A percentile compares a stretch with the other conserved stretches of the same genome.
phyloP scores from a whole-genome alignment of 345 rosid species.

The rapeseed (Brassica napus) region Da-Ae NC_063440.1:14030501-14031000 shows the following conservation, averaged over 20 bases:
- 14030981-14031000: too few species aligned
- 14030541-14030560: constrained; percentile 41
- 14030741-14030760: constrained; percentile 3
- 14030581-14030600: constrained; percentile 25
- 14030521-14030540: constrained; percentile 56
- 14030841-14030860: constrained; percentile 26
- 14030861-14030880: too few species aligned
- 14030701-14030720: background rate
- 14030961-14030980: too few species aligned
- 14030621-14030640: background rate
- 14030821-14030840: constrained; percentile 23
- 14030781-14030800: too few species aligned
- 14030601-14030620: constrained; percentile 15
- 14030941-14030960: too few species aligned
- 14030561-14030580: constrained; percentile 19
- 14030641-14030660: background rate
- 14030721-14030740: background rate
- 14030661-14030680: background rate
- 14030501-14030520: constrained; percentile 1
- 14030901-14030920: too few species aligned
- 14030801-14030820: background rate
- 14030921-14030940: too few species aligned
- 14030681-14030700: background rate
- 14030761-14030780: constrained; percentile 20
- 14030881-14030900: too few species aligned